These are phyloP conservation scores for Mortierella polycephala DNA, from an alignment of 371 early-diverging fungal genomes.

Conservation along the genomic window DNA sequence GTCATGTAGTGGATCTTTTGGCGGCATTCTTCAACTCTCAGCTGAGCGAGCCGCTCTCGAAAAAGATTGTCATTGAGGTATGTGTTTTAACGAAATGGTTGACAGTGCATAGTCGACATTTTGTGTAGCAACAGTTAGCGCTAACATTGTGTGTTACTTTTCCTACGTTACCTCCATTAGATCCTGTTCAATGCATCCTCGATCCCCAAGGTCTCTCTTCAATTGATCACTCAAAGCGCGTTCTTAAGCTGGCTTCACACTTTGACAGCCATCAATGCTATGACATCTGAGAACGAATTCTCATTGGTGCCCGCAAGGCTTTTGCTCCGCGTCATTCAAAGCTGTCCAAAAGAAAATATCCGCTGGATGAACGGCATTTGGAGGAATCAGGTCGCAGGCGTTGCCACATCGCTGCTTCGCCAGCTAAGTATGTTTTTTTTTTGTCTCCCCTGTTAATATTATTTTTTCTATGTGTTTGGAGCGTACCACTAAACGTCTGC, in stretches of 20 bases:
- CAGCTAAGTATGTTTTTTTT: constrained; percentile 29
- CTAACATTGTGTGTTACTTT: not conserved
- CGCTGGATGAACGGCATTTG: constrained; percentile 52
- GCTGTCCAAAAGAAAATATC: constrained; percentile 45
- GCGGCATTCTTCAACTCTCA: constrained; percentile 73
- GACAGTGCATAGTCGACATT: not conserved
- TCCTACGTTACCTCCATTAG: constrained; percentile 34
- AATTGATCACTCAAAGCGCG: constrained; percentile 68
- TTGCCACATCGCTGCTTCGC: constrained; percentile 38
- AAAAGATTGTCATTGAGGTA: constrained; percentile 64
- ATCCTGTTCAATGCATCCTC: constrained; percentile 63
- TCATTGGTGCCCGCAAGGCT: constrained; percentile 51
- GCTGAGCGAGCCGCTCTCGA: constrained; percentile 66
- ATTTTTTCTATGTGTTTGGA: not conserved
- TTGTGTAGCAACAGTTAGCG: not conserved
- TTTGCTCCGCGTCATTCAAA: constrained; percentile 34
- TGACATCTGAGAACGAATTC: constrained; percentile 43
- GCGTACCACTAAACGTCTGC: not conserved
- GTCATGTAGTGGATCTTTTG: constrained; percentile 76
- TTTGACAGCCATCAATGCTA: constrained; percentile 51
- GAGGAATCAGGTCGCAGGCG: constrained; percentile 42
- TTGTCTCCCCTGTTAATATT: not conserved
- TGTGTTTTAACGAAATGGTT: not conserved
- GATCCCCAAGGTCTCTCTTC: constrained; percentile 62
- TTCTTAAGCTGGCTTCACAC: constrained; percentile 70